A percentile compares a stretch with the other conserved stretches of the same genome.
Conservation (phyloP, 192 early-diverging fungal species). For the Linnemannia zychae region DNA sequence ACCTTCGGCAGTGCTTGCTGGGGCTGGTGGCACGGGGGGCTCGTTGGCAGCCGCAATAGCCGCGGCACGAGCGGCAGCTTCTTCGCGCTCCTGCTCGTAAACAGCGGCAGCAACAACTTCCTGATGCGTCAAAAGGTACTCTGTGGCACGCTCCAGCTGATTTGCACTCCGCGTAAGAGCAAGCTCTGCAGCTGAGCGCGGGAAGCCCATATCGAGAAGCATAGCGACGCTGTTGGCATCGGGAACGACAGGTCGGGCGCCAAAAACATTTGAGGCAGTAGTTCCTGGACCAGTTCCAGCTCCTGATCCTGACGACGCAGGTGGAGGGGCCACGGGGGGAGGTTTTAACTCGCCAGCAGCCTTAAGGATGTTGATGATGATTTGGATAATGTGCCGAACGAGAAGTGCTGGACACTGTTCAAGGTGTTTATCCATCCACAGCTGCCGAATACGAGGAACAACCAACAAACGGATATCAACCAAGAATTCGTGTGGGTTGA, state of each 20-base stretch:
- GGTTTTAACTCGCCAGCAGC: constrained; percentile 77
- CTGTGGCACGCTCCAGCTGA: constrained; percentile 84
- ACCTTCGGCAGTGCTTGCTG: constrained; percentile 11
- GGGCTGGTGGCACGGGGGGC: constrained; percentile 1
- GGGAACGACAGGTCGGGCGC: constrained; percentile 62
- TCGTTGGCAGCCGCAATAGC: constrained; percentile 57
- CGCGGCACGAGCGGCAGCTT: constrained; percentile 54
- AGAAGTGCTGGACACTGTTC: constrained; percentile 64
- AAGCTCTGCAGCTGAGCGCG: constrained; percentile 78
- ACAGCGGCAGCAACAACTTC: constrained; percentile 61
- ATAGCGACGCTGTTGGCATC: constrained; percentile 76
- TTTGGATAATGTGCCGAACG: constrained; percentile 71
- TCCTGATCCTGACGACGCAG: constrained; percentile 25
- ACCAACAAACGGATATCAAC: constrained; percentile 71
- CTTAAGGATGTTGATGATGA: constrained; percentile 77
- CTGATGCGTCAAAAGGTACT: constrained; percentile 86
- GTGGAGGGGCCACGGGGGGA: constrained; percentile 35
- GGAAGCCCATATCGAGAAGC: constrained; percentile 91
- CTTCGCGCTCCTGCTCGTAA: constrained; percentile 54
- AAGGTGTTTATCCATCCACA: constrained; percentile 77
- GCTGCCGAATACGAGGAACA: constrained; percentile 68
- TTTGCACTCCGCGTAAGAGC: constrained; percentile 85
- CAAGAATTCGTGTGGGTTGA: constrained; percentile 80
- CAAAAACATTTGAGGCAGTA: constrained; percentile 48
- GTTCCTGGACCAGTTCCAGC: neutral